Base-by-base conservation (phyloP, 2,329 filamentous ascomycete genomes). In the Septoria petroselini region DNA sequence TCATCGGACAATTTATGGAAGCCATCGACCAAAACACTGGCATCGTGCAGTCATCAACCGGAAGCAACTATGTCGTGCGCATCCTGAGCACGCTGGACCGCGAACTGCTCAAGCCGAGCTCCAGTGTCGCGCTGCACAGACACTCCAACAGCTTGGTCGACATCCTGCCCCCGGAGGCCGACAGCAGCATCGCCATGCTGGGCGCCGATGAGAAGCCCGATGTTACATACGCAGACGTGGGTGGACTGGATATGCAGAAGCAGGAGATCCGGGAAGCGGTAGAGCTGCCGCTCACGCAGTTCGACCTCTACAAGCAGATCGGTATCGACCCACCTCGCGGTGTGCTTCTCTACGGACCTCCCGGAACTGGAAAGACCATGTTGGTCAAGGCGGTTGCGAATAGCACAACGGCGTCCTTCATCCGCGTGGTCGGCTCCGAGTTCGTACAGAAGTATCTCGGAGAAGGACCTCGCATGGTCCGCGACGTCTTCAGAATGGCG, bases 1-100 rank as follows among this genome's bases (percentile, higher is more conserved):
- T 98, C 57, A 98, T 98, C 69, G 93, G 93, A 54, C 93, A 98
- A 73, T 98, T 98, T 69, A 98, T 98, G 93, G 93, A 98, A 74
- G 93, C 93, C 48, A 98, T 98, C 68, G 93, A 98, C 71, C 93
- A 98, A 74, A 98, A 96, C 73, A 98, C 93, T 58, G 93, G 93
- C 50, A 98, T 98, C 62, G 93, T 98, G 56, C 93, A 98, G 72
- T 97, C 91, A 41, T 96, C 90, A 58, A 98, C 93, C 27, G 93
- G 93, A 48, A 96, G 91, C 48, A 98, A 98, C 79, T 98, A 98
- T 70, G 93, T 97, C 66, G 93, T 98, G 63, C 89, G 93, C 55
- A 96, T 98, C 64, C 84, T 98, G 54, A 97, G 93, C 35, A 98
- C 93, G 4, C 88, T 98, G 69, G 93, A 98, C 73, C 91, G 93